These are phyloP conservation scores for Pseudotulostoma volvatum DNA, from an alignment of 495 filamentous ascomycete species.

Conservation along the genomic window DNA sequence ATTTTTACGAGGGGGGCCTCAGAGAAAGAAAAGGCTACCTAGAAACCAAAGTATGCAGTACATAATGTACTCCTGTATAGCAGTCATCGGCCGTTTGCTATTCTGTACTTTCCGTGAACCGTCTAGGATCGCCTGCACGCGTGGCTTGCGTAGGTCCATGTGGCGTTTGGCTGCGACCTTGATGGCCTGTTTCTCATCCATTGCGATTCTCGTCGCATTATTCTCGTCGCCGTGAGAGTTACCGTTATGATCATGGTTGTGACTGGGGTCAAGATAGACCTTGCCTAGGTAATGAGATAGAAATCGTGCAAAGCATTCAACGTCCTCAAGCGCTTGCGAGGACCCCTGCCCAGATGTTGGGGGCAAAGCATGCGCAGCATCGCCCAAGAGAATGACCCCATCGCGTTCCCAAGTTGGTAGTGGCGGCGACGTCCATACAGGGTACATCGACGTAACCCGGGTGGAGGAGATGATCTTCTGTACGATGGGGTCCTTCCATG, in stretches of 20 bases:
- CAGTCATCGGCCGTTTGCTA: conserved; percentile 17
- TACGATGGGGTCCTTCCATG: conserved; percentile 36
- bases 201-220: not conserved
- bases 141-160: conserved; percentile 15
- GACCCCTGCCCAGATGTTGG: conserved; percentile 31
- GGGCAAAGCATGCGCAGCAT: conserved; percentile 35
- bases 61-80: conserved; percentile 19
- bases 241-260: not conserved
- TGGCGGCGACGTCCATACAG: conserved; percentile 33
- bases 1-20: not conserved
- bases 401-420: conserved; percentile 32
- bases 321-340: conserved; percentile 33
- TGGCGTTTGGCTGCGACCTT: conserved; percentile 15
- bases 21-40: conserved; percentile 11
- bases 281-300: conserved; percentile 15
- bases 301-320: conserved; percentile 20
- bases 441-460: conserved; percentile 32
- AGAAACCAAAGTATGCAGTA: conserved; percentile 20
- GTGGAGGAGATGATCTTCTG: conserved; percentile 24
- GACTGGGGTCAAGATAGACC: not conserved
- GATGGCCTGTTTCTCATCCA: conserved; percentile 7
- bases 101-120: conserved; percentile 15
- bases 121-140: conserved; percentile 15
- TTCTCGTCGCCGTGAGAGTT: not conserved
- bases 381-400: conserved; percentile 23